These are phyloP conservation scores for Mariannaea sp. DNA, from an alignment of 2,329 filamentous ascomycete species.

Conservation along the genomic window DNA sequence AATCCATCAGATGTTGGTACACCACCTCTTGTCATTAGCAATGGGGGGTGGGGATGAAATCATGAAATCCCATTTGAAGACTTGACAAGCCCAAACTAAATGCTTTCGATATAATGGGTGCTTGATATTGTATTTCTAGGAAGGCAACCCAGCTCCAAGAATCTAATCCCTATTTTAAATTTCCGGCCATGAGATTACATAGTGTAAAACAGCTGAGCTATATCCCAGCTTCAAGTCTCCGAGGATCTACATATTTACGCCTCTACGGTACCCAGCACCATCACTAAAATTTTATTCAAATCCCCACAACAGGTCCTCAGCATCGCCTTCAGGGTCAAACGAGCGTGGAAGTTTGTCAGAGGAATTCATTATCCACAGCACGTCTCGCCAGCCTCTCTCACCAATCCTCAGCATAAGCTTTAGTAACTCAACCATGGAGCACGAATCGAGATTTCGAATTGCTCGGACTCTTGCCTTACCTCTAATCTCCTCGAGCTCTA, in stretches of 20 bases:
- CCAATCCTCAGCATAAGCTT: constrained; percentile 24
- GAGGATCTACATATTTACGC: not conserved
- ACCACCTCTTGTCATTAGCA: too few relatives aligned
- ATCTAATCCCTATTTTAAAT: too few relatives aligned
- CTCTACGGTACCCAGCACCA: not conserved
- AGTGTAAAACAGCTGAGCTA: too few relatives aligned
- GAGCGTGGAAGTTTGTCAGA: constrained; percentile 18
- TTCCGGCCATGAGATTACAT: too few relatives aligned
- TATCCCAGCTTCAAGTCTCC: too few relatives aligned
- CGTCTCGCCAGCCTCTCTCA: constrained; percentile 30
- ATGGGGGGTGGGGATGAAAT: too few relatives aligned
- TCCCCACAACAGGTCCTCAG: constrained; percentile 6
- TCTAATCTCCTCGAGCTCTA: constrained; percentile 1
- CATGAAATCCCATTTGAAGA: too few relatives aligned
- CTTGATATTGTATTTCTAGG: too few relatives aligned
- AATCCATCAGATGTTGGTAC: too few relatives aligned
- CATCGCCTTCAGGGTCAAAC: not conserved
- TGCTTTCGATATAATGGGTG: too few relatives aligned
- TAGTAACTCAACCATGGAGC: constrained; percentile 18
- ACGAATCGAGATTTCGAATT: constrained; percentile 14
- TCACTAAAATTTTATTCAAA: not conserved
- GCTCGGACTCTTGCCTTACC: not conserved
- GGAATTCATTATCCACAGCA: constrained; percentile 33
- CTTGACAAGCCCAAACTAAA: too few relatives aligned
- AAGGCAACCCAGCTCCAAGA: too few relatives aligned